Conservation (phyloP, 2,329 filamentous ascomycete species). For the Phialemoniopsis sp. region DNA sequence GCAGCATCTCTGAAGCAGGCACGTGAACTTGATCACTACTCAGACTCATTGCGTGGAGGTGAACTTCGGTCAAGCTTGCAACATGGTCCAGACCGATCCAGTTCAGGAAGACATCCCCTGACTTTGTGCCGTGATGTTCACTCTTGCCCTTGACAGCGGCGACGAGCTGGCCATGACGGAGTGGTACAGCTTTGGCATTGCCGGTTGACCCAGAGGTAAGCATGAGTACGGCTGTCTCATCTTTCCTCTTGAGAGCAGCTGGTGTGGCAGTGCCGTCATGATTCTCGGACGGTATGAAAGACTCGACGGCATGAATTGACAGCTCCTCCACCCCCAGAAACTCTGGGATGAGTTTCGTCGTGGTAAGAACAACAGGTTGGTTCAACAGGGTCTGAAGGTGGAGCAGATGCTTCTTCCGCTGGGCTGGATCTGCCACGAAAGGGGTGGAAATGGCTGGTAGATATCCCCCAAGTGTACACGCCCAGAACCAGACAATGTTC, state of each 20-base stretch:
- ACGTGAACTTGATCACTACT: constrained; percentile 41
- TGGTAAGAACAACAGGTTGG: constrained; percentile 12
- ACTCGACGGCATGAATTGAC: constrained; percentile 8
- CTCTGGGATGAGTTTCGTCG: constrained; percentile 7
- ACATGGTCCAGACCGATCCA: constrained; percentile 53
- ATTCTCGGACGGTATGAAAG: neutral
- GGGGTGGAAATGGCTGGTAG: constrained; percentile 9
- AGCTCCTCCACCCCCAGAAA: constrained; percentile 7
- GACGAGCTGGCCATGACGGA: constrained; percentile 37
- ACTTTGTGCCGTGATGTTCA: constrained; percentile 22
- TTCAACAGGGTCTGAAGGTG: constrained; percentile 3
- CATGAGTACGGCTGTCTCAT: constrained; percentile 32
- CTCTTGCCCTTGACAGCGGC: constrained; percentile 37
- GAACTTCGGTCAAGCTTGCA: constrained; percentile 44
- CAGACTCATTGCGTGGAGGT: constrained; percentile 39
- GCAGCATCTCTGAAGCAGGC: constrained; percentile 30
- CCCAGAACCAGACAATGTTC: constrained; percentile 18
- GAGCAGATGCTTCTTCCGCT: constrained; percentile 4
- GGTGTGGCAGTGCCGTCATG: neutral
- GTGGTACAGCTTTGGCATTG: constrained; percentile 42
- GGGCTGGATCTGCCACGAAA: constrained; percentile 9
- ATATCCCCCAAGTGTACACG: constrained; percentile 11
- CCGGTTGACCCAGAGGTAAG: constrained; percentile 50
- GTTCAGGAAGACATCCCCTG: constrained; percentile 32
- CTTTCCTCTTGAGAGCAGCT: neutral